Evolutionary conservation across 176 grass and related monocot genomes (phyloP).

Genomic region (sorghum (Sorghum bicolor)): DNA sequence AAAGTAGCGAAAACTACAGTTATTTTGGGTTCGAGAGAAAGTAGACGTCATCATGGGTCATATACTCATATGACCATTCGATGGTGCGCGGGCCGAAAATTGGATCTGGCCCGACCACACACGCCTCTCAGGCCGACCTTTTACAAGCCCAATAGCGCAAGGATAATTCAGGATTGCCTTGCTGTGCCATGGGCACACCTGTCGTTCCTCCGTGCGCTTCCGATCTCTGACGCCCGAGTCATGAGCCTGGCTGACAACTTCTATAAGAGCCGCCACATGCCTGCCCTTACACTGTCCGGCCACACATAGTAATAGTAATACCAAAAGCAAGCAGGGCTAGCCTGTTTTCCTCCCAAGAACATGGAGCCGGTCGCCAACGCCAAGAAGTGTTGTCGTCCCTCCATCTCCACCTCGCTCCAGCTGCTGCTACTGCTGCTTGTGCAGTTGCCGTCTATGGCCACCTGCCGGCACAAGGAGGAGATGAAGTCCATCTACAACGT

Average conservation of each 20-base stretch:
- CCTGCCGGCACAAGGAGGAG: not conserved
- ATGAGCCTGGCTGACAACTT: not conserved
- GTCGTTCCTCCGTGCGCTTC: not conserved
- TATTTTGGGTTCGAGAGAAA: too few relatives aligned
- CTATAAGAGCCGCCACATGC: not conserved
- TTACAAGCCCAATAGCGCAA: not conserved
- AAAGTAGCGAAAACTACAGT: too few relatives aligned
- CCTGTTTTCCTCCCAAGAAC: not conserved
- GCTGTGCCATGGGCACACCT: too few relatives aligned
- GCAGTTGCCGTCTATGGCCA: constrained; percentile 1
- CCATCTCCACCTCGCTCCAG: not conserved
- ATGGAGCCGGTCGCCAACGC: constrained; percentile 17
- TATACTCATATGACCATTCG: too few relatives aligned
- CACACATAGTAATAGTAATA: not conserved
- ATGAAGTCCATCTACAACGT: constrained; percentile 49
- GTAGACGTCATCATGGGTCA: too few relatives aligned
- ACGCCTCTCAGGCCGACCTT: not conserved
- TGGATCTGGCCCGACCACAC: too few relatives aligned
- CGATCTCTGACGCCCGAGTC: not conserved
- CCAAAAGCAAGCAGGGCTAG: not conserved
- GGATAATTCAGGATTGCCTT: too few relatives aligned
- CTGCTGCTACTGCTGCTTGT: constrained; percentile 24
- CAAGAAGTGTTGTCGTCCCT: not conserved
- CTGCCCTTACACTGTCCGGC: not conserved
- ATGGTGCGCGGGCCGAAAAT: too few relatives aligned